A percentile compares a stretch with the other conserved stretches of the same genome.
Evolutionary conservation across 1,284 basidiomycete genomes (phyloP).

Genomic region (Cryptococcus sp.): DNA sequence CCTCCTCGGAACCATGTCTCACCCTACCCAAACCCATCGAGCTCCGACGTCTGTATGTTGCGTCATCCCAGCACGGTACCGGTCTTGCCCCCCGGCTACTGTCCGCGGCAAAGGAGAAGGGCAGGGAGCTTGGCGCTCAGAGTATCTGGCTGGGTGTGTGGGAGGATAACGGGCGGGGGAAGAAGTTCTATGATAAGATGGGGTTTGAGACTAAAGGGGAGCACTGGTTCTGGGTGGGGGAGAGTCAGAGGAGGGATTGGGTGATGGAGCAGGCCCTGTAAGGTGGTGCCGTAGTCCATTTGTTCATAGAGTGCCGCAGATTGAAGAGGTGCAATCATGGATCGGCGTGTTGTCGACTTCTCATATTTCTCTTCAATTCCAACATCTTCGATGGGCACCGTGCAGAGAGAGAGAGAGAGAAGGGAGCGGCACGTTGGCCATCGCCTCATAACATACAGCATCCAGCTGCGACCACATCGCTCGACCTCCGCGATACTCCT

Average conservation of each 20-base stretch:
- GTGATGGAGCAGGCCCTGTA: slow-evolving; percentile 22
- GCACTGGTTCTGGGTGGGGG: slow-evolving; percentile 20
- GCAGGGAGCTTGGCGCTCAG: slow-evolving; percentile 18
- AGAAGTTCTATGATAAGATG: slow-evolving; percentile 31
- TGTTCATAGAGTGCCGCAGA: not conserved
- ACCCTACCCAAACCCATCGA: slow-evolving; percentile 16
- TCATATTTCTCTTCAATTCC: too few relatives aligned
- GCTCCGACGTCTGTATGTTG: slow-evolving; percentile 29
- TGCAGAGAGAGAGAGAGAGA: too few relatives aligned
- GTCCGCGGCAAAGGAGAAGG: slow-evolving; percentile 11
- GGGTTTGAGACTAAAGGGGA: slow-evolving; percentile 20
- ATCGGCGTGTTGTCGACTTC: too few relatives aligned
- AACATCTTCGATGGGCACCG: too few relatives aligned
- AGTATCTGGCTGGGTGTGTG: slow-evolving; percentile 38
- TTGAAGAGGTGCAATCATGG: not conserved
- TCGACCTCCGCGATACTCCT: too few relatives aligned
- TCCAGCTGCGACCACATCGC: too few relatives aligned
- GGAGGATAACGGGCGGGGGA: slow-evolving; percentile 31
- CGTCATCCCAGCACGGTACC: slow-evolving; percentile 25
- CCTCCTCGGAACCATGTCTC: slow-evolving; percentile 8
- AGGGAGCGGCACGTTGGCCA: too few relatives aligned
- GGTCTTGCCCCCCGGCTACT: slow-evolving; percentile 27
- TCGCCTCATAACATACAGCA: too few relatives aligned
- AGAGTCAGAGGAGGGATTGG: slow-evolving; percentile 18
- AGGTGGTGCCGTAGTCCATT: not conserved